phyloP scores from a whole-genome alignment of 108 stramenopile genomes.

The Cylindrotheca fusiformis region DNA sequence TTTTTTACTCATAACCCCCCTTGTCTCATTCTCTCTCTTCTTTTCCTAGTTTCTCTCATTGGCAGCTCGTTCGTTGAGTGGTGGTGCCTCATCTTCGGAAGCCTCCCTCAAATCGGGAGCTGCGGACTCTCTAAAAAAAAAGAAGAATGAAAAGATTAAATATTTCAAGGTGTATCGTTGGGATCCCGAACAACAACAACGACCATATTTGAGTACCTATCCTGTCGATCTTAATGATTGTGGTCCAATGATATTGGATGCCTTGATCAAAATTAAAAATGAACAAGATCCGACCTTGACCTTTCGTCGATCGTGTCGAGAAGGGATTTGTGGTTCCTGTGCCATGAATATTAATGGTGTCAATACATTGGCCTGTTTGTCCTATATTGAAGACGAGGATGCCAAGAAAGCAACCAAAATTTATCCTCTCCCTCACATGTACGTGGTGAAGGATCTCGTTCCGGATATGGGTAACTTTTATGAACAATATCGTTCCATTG shows the following conservation, averaged over 20 bases:
- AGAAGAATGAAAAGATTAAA: constrained; percentile 78
- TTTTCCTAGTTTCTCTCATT: constrained; percentile 6
- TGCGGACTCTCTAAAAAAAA: constrained; percentile 14
- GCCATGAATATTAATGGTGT: constrained; percentile 99
- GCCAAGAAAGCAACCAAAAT: constrained; percentile 86
- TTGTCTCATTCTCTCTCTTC: too few relatives aligned
- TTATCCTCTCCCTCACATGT: constrained; percentile 99
- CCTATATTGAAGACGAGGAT: constrained; percentile 81
- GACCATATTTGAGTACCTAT: constrained; percentile 82
- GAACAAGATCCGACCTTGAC: constrained; percentile 95
- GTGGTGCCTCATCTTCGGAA: too few relatives aligned
- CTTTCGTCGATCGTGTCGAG: constrained; percentile 96
- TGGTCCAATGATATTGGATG: constrained; percentile 98
- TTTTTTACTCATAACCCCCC: too few relatives aligned
- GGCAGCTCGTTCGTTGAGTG: constrained; percentile 7
- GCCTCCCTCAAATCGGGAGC: constrained; percentile 49
- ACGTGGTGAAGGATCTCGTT: constrained; percentile 97
- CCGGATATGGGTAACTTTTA: constrained; percentile 99
- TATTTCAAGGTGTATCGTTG: constrained; percentile 98
- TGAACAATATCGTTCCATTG: constrained; percentile 96
- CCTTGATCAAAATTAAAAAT: constrained; percentile 96
- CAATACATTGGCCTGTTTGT: constrained; percentile 95
- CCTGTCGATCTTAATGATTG: constrained; percentile 94
- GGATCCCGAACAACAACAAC: constrained; percentile 95
- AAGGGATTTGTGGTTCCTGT: constrained; percentile 98